phyloP scores from a whole-genome alignment of 2,329 filamentous ascomycete species.

The Tolypocladium guangdongense region DNA sequence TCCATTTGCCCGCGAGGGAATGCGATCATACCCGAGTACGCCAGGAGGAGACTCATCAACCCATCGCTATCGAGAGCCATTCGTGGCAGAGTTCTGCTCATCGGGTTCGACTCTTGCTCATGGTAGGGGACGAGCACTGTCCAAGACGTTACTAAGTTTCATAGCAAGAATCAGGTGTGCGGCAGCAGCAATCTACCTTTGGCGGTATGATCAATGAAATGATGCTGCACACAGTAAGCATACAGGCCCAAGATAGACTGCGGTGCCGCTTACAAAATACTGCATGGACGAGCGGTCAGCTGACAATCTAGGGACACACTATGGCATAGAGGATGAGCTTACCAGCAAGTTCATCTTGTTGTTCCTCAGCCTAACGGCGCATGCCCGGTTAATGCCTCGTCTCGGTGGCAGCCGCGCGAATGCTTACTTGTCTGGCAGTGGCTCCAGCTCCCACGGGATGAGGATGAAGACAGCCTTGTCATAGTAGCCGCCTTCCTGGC shows the following conservation, averaged over 20 bases:
- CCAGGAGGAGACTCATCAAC: constrained; percentile 64
- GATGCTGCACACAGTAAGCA: constrained; percentile 25
- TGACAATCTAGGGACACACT: neutral
- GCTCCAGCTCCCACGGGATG: constrained; percentile 36
- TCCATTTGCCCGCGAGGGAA: neutral
- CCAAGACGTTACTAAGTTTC: constrained; percentile 22
- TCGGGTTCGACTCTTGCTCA: constrained; percentile 40
- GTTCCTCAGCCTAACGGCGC: constrained; percentile 20
- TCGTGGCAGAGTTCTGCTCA: constrained; percentile 36
- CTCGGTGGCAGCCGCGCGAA: neutral
- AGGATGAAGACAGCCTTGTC: constrained; percentile 58
- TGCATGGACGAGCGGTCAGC: constrained; percentile 14
- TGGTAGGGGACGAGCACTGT: constrained; percentile 38
- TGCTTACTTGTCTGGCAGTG: constrained; percentile 31
- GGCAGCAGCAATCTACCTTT: constrained; percentile 39
- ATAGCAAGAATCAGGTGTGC: constrained; percentile 16
- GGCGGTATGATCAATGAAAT: constrained; percentile 71
- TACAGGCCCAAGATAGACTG: neutral
- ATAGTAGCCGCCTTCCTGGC: constrained; percentile 36
- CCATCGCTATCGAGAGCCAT: constrained; percentile 61
- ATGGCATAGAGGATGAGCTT: constrained; percentile 8
- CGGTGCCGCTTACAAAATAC: constrained; percentile 33
- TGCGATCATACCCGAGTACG: constrained; percentile 49
- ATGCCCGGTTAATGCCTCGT: neutral
- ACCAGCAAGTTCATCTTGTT: constrained; percentile 71